Percentiles rank a stretch among this genome's conserved stretches.
phyloP scores from a whole-genome alignment of 257 asterid species.

The Eucommia ulmoides region DNA sequence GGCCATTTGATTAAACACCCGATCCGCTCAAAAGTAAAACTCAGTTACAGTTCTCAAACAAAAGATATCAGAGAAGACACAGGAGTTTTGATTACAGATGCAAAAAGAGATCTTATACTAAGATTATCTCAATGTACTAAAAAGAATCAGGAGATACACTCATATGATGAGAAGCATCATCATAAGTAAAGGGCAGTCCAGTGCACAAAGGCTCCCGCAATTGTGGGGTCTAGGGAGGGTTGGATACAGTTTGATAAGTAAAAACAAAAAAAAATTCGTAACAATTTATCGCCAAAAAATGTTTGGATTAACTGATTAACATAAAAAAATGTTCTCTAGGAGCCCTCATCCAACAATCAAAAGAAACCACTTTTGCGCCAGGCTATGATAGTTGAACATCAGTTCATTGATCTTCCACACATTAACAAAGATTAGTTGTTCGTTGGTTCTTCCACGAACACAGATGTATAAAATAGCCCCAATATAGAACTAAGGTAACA shows the following conservation, averaged over 20 bases:
- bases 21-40: neutral
- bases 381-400: neutral
- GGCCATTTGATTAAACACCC: slow-evolving; percentile 1
- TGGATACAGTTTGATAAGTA: too few species aligned
- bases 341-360: too few species aligned
- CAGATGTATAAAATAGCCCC: neutral
- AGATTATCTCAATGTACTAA: neutral
- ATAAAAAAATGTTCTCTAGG: too few species aligned
- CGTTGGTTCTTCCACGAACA: neutral
- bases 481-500: too few species aligned
- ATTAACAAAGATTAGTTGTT: too few species aligned
- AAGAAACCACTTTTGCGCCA: too few species aligned
- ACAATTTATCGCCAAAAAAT: too few species aligned
- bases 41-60: neutral
- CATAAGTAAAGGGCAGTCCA: too few species aligned
- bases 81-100: neutral
- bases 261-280: too few species aligned
- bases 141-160: neutral
- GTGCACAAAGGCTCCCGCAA: too few species aligned
- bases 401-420: neutral
- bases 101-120: neutral
- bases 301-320: too few species aligned
- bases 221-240: too few species aligned
- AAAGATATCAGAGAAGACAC: neutral
- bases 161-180: neutral